phyloP scores from a whole-genome alignment of 202 grass and related monocot species.

The Bolboschoenoplectus hybrid region DNA sequence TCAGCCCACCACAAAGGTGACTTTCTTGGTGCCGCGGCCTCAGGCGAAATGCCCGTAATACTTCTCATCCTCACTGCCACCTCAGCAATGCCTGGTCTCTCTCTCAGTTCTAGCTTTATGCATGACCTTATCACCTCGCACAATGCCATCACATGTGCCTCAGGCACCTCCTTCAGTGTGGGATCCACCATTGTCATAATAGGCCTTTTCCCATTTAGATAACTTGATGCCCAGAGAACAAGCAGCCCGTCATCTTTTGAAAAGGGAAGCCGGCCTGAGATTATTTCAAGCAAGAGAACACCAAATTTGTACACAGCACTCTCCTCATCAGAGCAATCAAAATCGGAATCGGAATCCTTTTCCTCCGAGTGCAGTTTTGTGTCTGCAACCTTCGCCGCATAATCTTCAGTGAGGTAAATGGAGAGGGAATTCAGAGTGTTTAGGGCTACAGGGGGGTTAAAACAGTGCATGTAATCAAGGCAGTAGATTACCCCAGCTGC shows the following conservation, averaged over 20 bases:
- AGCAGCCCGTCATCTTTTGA: slow-evolving; percentile 73
- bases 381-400: slow-evolving; percentile 71
- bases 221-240: slow-evolving; percentile 74
- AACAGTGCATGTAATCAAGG: slow-evolving; percentile 55
- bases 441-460: slow-evolving; percentile 52
- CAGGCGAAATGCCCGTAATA: slow-evolving; percentile 64
- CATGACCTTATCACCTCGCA: slow-evolving; percentile 57
- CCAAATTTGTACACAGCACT: slow-evolving; percentile 75
- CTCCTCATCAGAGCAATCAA: slow-evolving; percentile 45
- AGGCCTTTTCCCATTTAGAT: slow-evolving; percentile 62
- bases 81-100: slow-evolving; percentile 54
- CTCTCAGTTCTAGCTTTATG: slow-evolving; percentile 48
- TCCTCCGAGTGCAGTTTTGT: slow-evolving; percentile 36
- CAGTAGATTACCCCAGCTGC: slow-evolving; percentile 81
- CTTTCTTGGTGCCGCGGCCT: slow-evolving; percentile 49
- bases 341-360: slow-evolving; percentile 42
- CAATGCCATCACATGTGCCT: slow-evolving; percentile 54
- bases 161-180: slow-evolving; percentile 59
- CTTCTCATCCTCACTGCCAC: slow-evolving; percentile 57
- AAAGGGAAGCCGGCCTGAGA: slow-evolving; percentile 79
- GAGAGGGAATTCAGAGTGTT: slow-evolving; percentile 62
- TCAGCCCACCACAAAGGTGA: slow-evolving; percentile 84
- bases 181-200: slow-evolving; percentile 70
- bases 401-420: slow-evolving; percentile 89
- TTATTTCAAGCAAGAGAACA: slow-evolving; percentile 76